These are phyloP conservation scores for Plasmopara muralis DNA, from an alignment of 352 stramenopile species.

Conservation along the genomic window DNA sequence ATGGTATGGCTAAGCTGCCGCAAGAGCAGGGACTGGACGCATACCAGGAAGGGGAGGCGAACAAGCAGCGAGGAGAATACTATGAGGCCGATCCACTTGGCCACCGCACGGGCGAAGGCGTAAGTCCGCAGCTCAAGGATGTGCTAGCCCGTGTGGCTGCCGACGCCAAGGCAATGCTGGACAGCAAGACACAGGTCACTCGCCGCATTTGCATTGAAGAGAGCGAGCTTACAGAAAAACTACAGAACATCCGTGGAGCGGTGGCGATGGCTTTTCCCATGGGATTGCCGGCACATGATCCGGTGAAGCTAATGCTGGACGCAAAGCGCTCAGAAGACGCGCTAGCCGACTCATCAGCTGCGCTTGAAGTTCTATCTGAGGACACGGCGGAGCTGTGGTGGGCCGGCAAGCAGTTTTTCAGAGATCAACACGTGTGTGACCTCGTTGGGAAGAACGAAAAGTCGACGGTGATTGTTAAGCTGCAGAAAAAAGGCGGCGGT, in stretches of 20 bases:
- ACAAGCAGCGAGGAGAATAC: constrained; percentile 61
- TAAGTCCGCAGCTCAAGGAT: constrained; percentile 70
- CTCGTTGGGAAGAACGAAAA: constrained; percentile 96
- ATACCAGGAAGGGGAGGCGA: constrained; percentile 51
- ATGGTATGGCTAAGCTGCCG: constrained; percentile 82
- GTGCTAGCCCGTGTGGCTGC: constrained; percentile 70
- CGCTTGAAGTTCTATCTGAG: constrained; percentile 72
- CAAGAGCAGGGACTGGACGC: constrained; percentile 85
- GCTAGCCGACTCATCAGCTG: constrained; percentile 57
- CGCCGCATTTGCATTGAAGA: constrained; percentile 55
- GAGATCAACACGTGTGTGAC: constrained; percentile 85
- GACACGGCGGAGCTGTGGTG: constrained; percentile 91
- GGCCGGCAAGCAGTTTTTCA: constrained; percentile 92
- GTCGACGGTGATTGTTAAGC: constrained; percentile 86
- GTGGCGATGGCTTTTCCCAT: constrained; percentile 94
- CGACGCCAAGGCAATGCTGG: constrained; percentile 70
- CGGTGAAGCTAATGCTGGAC: constrained; percentile 83
- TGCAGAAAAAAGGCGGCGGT: constrained; percentile 86
- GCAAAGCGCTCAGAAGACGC: constrained; percentile 45
- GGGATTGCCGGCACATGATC: constrained; percentile 88
- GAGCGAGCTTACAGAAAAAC: constrained; percentile 83
- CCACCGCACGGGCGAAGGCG: constrained; percentile 82
- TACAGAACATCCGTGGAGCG: constrained; percentile 88
- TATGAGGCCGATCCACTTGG: constrained; percentile 86
- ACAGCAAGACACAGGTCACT: constrained; percentile 59